Evolutionary conservation across 441 rosid species (phyloP), one percentile per base, ranked within the genome.

Genomic region (Euphorbia corollata): DNA sequence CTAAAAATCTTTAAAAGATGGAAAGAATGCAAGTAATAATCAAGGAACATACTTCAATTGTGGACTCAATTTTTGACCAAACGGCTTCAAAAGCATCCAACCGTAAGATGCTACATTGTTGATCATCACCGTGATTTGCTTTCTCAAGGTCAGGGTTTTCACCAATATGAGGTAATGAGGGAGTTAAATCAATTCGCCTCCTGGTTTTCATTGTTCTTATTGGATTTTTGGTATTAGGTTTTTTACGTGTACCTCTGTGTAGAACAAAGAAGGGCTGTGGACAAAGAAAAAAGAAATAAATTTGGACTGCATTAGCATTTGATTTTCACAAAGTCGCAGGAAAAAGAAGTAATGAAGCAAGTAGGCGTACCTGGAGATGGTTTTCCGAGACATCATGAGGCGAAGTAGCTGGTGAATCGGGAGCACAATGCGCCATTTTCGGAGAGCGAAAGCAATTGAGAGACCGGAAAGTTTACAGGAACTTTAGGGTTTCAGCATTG

Each of bases 51-150:
- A 89, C 99, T 80, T 78, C 79, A 71, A 89, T 76, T 13, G 84
- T 72, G 22, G 79, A 80, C 67, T 88, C 90, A 9, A 89, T 86
- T 51, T 83, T 83, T 12, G 96, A 84, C 98, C 98, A 94, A 67
- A 89, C 90, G 64, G 79, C 63, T 43, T 84, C 80, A 75, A 84
- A 91, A 61, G 92, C 88, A 72, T 85, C 85, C 74, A 80, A 70
- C 47, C 81, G 81, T 67, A 65, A 61, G 38, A 73, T 67, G 68
- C 73, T 65, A 69, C 55, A 74, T 62, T 30, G 34, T 12, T 30
- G 71, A 36, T 72, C 80, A 41, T 73, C 80, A 55, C 63, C 57
- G 1, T 62, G 84, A 34, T 69, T 79, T 64, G 59, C 71, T 39
- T 55, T 72, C 60, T 81, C 77, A 11, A 15, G 60, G 16, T 74